Evolutionary conservation across 2,329 filamentous ascomycete genomes (phyloP).

Genomic region (Aspergillus japonicus): DNA sequence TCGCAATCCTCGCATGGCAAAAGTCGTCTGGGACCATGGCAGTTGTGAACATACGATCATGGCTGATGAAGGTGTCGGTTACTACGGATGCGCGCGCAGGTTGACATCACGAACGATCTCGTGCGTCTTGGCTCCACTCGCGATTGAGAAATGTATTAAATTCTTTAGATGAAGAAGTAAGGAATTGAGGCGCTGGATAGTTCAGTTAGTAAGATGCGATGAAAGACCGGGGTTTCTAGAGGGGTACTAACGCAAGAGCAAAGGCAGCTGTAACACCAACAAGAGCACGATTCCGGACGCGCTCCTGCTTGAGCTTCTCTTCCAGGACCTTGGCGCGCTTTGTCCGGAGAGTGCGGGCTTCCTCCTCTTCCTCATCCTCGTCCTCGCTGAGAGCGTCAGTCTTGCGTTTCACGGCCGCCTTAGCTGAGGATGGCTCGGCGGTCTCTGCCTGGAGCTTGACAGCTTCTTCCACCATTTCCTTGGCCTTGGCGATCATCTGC

Average conservation of each 20-base stretch:
- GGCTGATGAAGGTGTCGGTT: not conserved
- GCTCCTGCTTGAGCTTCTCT: slow-evolving; percentile 78
- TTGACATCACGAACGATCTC: not conserved
- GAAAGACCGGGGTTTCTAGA: not conserved
- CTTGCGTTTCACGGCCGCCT: slow-evolving; percentile 66
- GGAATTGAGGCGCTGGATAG: slow-evolving; percentile 45
- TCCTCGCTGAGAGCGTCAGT: slow-evolving; percentile 64
- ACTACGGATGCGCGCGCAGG: not conserved
- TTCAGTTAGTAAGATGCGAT: slow-evolving; percentile 30
- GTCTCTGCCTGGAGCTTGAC: slow-evolving; percentile 49
- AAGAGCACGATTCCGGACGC: slow-evolving; percentile 79
- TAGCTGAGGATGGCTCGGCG: slow-evolving; percentile 30
- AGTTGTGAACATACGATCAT: not conserved
- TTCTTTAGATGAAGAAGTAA: slow-evolving; percentile 44
- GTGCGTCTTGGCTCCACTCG: not conserved
- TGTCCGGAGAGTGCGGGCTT: slow-evolving; percentile 47
- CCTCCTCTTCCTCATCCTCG: slow-evolving; percentile 46
- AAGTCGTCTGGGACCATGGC: slow-evolving; percentile 6
- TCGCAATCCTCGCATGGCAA: not conserved
- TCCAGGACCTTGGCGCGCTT: slow-evolving; percentile 74
- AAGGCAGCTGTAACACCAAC: slow-evolving; percentile 84
- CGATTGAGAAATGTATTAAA: not conserved
- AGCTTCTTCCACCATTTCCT: slow-evolving; percentile 79
- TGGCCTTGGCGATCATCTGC: slow-evolving; percentile 81
- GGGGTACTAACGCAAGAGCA: slow-evolving; percentile 76